phyloP scores from a whole-genome alignment of 805 yeast species.

The Torulaspora microellipsoides region DNA sequence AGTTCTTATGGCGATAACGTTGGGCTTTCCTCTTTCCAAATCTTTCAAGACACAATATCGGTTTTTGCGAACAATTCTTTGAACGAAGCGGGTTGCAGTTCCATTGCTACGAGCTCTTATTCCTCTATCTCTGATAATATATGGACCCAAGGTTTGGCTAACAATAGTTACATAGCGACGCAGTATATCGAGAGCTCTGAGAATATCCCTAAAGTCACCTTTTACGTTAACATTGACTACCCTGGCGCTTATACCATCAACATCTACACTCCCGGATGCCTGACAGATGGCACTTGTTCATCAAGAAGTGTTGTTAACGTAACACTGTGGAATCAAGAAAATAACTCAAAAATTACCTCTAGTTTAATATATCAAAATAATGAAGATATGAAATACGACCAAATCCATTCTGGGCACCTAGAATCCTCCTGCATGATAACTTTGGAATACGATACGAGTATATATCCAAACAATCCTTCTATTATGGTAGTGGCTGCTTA shows the following conservation, averaged over 20 bases:
- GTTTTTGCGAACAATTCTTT: slow-evolving; percentile 72
- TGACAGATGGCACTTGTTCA: slow-evolving; percentile 58
- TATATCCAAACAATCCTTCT: slow-evolving; percentile 25
- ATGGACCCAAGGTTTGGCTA: slow-evolving; percentile 32
- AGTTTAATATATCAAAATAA: slow-evolving; percentile 71
- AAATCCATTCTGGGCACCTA: slow-evolving; percentile 65
- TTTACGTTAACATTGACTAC: slow-evolving; percentile 63
- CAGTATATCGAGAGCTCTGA: slow-evolving; percentile 35
- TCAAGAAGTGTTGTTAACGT: slow-evolving; percentile 76
- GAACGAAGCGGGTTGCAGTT: slow-evolving; percentile 61
- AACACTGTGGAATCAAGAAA: slow-evolving; percentile 44
- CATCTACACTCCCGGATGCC: slow-evolving; percentile 86
- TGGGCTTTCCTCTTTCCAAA: slow-evolving; percentile 66
- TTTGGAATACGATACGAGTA: slow-evolving; percentile 37
- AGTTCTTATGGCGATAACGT: slow-evolving; percentile 67
- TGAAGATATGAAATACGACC: slow-evolving; percentile 72
- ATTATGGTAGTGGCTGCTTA: slow-evolving; percentile 65
- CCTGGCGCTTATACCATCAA: slow-evolving; percentile 72
- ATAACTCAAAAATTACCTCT: slow-evolving; percentile 38
- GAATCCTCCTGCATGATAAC: slow-evolving; percentile 45
- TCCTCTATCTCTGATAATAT: slow-evolving; percentile 29
- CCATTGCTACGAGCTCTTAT: slow-evolving; percentile 19
- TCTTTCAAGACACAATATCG: slow-evolving; percentile 51
- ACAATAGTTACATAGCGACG: slow-evolving; percentile 27
- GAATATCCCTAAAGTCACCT: slow-evolving; percentile 38